These are phyloP conservation scores for Pluteus cervinus DNA, from an alignment of 768 basidiomycete genomes.

Conservation along the genomic window DNA sequence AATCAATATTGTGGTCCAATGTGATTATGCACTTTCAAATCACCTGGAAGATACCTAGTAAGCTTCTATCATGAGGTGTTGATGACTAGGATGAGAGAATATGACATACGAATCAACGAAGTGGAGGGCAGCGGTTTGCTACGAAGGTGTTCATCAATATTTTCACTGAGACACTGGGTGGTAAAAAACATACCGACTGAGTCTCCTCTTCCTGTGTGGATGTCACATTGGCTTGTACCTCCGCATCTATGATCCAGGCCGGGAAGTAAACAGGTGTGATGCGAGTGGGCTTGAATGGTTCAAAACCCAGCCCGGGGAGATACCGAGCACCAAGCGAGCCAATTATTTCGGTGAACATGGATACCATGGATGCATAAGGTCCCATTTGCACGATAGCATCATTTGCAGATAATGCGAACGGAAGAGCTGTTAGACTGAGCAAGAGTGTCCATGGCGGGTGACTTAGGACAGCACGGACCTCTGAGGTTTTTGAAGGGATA, in stretches of 20 bases:
- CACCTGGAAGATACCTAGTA: conserved; percentile 42
- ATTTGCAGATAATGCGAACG: conserved; percentile 42
- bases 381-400: conserved; percentile 36
- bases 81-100: conserved; percentile 8
- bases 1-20: conserved; percentile 2
- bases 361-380: conserved; percentile 21
- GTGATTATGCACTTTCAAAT: neutral
- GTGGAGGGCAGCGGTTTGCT: conserved; percentile 27
- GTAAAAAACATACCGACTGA: conserved; percentile 16
- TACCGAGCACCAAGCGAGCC: conserved; percentile 27
- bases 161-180: too few species aligned
- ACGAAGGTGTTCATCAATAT: conserved; percentile 1
- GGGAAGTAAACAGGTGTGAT: conserved; percentile 56
- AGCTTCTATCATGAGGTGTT: too few species aligned
- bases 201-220: conserved; percentile 21
- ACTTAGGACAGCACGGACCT: conserved; percentile 19
- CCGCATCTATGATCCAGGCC: conserved; percentile 55
- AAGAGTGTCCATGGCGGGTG: neutral
- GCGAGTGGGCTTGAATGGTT: conserved; percentile 35
- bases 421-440: conserved; percentile 33
- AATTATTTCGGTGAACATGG: conserved; percentile 15
- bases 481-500: conserved; percentile 30
- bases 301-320: conserved; percentile 31
- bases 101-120: conserved; percentile 42
- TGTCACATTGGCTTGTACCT: conserved; percentile 34